These are phyloP conservation scores for Fusarium sp. DNA, from an alignment of 2,329 filamentous ascomycete species.

Conservation along the genomic window DNA sequence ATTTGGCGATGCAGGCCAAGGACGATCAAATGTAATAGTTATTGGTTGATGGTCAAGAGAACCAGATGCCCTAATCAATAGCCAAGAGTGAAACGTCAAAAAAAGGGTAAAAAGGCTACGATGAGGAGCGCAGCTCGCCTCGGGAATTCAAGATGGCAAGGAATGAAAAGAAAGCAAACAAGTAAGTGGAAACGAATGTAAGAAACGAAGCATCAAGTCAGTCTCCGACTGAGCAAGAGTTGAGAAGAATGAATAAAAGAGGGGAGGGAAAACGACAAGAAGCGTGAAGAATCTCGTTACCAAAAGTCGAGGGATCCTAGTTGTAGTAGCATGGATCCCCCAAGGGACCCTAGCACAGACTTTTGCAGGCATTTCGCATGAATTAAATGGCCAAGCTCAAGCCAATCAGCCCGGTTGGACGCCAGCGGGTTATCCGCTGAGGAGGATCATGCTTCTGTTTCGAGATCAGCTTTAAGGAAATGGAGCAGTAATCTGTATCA, in stretches of 20 bases:
- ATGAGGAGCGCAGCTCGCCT: constrained; percentile 42
- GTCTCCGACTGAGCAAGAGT: constrained; percentile 19
- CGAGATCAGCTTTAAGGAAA: constrained; percentile 40
- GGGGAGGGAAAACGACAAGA: constrained; percentile 18
- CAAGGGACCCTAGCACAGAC: constrained; percentile 24
- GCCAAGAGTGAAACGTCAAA: constrained; percentile 6
- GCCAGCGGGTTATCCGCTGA: constrained; percentile 29
- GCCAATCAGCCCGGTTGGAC: constrained; percentile 30
- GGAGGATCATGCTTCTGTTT: constrained; percentile 39
- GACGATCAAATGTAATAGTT: constrained; percentile 31
- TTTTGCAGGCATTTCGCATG: constrained; percentile 39
- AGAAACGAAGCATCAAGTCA: constrained; percentile 33
- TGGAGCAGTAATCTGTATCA: constrained; percentile 17
- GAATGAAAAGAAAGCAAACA: constrained; percentile 22
- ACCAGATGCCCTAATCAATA: constrained; percentile 29
- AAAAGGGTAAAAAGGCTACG: constrained; percentile 28
- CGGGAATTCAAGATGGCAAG: constrained; percentile 18
- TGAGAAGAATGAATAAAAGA: constrained; percentile 22
- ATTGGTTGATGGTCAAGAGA: constrained; percentile 27
- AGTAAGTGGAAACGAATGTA: constrained; percentile 25
- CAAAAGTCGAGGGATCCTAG: constrained; percentile 37
- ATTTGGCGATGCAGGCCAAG: constrained; percentile 13
- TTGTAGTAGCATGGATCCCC: constrained; percentile 4
- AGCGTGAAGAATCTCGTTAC: constrained; percentile 26
- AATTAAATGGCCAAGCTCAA: constrained; percentile 23